Conservation (phyloP, 495 filamentous ascomycete species). For the Aspergillus heteromorphus region DNA sequence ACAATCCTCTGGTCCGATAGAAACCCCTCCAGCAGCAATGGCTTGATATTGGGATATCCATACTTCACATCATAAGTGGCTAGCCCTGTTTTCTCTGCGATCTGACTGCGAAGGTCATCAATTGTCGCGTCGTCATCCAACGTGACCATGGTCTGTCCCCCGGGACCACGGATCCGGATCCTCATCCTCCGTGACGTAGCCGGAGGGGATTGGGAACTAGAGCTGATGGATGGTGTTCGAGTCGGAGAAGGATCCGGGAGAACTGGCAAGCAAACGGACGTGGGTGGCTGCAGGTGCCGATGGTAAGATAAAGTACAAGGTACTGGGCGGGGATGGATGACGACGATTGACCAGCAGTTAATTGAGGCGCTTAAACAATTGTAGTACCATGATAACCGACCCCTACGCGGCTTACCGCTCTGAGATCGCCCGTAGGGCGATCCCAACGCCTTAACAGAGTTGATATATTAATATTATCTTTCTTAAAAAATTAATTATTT, state of each 20-base stretch:
- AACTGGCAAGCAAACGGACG: background rate
- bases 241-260: background rate
- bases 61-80: constrained; percentile 69
- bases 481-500: no score
- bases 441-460: no score
- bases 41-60: constrained; percentile 71
- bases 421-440: no score
- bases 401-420: no score
- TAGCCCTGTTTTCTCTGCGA: constrained; percentile 49
- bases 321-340: background rate
- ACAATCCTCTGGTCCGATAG: constrained; percentile 40
- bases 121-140: constrained; percentile 63
- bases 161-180: constrained; percentile 57
- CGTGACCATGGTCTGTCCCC: constrained; percentile 56
- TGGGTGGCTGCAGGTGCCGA: background rate
- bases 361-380: background rate
- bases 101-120: constrained; percentile 51
- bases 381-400: no score
- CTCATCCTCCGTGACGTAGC: constrained; percentile 40
- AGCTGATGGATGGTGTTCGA: background rate
- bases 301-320: background rate
- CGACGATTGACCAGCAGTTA: background rate
- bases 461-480: no score
- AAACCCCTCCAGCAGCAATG: constrained; percentile 54
- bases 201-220: background rate